Evolutionary conservation across 2,329 filamentous ascomycete species (phyloP).

Genomic region (Claviceps pusilla): DNA sequence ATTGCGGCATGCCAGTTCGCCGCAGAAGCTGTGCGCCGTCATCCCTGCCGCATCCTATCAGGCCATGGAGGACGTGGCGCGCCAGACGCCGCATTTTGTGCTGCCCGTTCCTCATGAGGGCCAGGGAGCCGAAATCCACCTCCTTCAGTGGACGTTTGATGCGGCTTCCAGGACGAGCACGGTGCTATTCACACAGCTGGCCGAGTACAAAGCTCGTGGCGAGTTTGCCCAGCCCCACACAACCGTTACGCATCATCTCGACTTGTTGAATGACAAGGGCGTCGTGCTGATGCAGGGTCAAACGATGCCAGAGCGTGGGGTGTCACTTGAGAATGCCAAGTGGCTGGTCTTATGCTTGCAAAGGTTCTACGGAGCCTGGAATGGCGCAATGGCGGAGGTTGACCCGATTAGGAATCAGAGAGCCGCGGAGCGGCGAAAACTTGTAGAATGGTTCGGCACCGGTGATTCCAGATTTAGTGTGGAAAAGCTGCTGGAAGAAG

Average conservation of each 20-base stretch:
- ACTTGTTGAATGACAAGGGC: slow-evolving; percentile 58
- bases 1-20: slow-evolving; percentile 60
- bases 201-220: slow-evolving; percentile 80
- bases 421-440: slow-evolving; percentile 44
- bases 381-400: slow-evolving; percentile 23
- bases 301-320: slow-evolving; percentile 60
- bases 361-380: slow-evolving; percentile 70
- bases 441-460: slow-evolving; percentile 68
- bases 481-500: slow-evolving; percentile 74
- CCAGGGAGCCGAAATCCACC: slow-evolving; percentile 79
- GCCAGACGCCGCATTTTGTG: slow-evolving; percentile 72
- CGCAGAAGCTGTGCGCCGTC: slow-evolving; percentile 66
- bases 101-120: slow-evolving; percentile 61
- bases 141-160: slow-evolving; percentile 92
- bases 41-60: slow-evolving; percentile 62
- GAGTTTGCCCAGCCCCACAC: slow-evolving; percentile 88
- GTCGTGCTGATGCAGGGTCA: slow-evolving; percentile 76
- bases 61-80: slow-evolving; percentile 56
- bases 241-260: slow-evolving; percentile 79
- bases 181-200: slow-evolving; percentile 85
- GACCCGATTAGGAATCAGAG: slow-evolving; percentile 36
- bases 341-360: slow-evolving; percentile 89
- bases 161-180: slow-evolving; percentile 46
- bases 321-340: slow-evolving; percentile 66
- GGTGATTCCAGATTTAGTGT: slow-evolving; percentile 71